Conservation (phyloP, 2,329 filamentous ascomycete species). For the Stemphylium beticola region DNA sequence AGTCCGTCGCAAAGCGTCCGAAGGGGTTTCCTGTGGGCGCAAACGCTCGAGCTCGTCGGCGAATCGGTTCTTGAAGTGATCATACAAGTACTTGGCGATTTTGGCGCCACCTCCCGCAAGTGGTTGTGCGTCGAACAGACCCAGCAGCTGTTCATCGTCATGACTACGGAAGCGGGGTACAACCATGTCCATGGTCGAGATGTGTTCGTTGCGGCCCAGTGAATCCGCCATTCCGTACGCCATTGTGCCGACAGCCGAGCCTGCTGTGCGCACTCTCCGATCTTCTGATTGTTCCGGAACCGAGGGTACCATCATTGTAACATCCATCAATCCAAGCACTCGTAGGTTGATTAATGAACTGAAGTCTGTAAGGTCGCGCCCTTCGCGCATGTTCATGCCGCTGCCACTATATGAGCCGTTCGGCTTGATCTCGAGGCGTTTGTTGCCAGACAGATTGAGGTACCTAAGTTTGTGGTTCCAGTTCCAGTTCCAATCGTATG, state of each 20-base stretch:
- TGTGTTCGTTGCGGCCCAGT: conserved; percentile 87
- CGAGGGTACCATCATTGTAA: conserved; percentile 89
- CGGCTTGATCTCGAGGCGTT: conserved; percentile 86
- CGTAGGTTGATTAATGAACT: conserved; percentile 81
- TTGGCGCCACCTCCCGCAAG: conserved; percentile 89
- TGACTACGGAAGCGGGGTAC: conserved; percentile 89
- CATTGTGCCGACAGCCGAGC: conserved; percentile 87
- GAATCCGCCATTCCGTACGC: conserved; percentile 98
- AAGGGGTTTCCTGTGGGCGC: conserved; percentile 73
- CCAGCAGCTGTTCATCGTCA: conserved; percentile 87
- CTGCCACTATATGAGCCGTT: conserved; percentile 63
- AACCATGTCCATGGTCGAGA: conserved; percentile 95
- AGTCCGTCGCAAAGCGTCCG: conserved; percentile 82
- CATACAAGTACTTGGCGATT: conserved; percentile 94
- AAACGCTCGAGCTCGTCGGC: conserved; percentile 78
- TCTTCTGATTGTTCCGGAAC: conserved; percentile 97
- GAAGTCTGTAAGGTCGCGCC: conserved; percentile 86
- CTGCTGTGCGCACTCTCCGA: conserved; percentile 92
- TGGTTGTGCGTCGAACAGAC: conserved; percentile 96
- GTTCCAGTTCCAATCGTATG: conserved; percentile 99
- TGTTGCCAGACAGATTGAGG: conserved; percentile 95
- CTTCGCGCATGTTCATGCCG: conserved; percentile 55
- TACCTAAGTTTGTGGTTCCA: conserved; percentile 95
- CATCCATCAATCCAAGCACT: conserved; percentile 94
- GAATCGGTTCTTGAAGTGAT: conserved; percentile 90